Evolutionary conservation across 2,329 filamentous ascomycete species (phyloP).

Genomic region (Teratosphaeria destructans): DNA sequence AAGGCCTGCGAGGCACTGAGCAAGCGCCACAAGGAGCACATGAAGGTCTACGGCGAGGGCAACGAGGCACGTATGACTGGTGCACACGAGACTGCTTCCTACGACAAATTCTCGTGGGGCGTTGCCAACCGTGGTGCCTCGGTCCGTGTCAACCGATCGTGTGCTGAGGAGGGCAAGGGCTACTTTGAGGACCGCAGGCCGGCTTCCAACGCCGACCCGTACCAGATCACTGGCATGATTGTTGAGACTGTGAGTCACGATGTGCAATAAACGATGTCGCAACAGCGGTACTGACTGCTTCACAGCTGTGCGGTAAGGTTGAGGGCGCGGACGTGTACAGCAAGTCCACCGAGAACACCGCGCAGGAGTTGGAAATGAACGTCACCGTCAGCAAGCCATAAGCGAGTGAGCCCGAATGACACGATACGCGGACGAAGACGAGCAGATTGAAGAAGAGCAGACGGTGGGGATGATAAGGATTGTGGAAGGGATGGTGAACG

Average conservation of each 20-base stretch:
- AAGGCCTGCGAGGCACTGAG: constrained; percentile 51
- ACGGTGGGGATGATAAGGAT: not conserved
- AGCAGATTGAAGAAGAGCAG: not conserved
- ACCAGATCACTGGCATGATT: constrained; percentile 73
- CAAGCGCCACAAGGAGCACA: constrained; percentile 46
- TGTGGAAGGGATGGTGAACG: not conserved
- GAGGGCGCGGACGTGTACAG: constrained; percentile 38
- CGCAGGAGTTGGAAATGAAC: constrained; percentile 27
- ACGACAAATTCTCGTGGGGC: constrained; percentile 88
- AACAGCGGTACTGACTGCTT: not conserved
- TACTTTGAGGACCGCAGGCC: constrained; percentile 68
- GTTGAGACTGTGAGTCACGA: constrained; percentile 50
- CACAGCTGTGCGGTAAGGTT: constrained; percentile 37
- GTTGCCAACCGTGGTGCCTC: constrained; percentile 92
- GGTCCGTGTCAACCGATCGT: constrained; percentile 81
- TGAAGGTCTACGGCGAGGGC: constrained; percentile 88
- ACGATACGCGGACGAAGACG: not conserved
- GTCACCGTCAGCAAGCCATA: constrained; percentile 24
- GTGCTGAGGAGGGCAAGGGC: constrained; percentile 77
- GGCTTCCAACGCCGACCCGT: constrained; percentile 79
- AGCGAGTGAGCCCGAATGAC: not conserved
- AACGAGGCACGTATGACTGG: constrained; percentile 93
- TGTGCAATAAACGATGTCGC: not conserved
- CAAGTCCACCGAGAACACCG: constrained; percentile 27
- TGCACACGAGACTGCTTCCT: constrained; percentile 83